A percentile compares a stretch with the other conserved stretches of the same genome.
Conservation (phyloP, 2,329 filamentous ascomycete species). For the Didymella pomorum region DNA sequence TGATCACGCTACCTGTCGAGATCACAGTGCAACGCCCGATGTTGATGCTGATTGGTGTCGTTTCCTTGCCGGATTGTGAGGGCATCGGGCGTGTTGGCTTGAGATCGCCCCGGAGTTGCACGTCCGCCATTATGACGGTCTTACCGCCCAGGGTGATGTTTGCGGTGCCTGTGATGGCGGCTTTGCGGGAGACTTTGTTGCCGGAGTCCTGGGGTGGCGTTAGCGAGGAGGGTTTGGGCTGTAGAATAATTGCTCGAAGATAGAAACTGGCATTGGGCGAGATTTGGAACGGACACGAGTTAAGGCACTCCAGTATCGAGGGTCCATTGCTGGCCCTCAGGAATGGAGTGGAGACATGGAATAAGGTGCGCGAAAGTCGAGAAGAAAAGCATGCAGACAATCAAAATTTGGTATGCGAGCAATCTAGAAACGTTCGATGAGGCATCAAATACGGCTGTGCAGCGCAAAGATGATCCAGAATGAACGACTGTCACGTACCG, state of each 20-base stretch:
- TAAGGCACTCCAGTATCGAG: no score
- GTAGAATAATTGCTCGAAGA: no score
- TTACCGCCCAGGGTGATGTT: constrained; percentile 97
- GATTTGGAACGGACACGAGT: no score
- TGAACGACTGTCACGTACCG: constrained; percentile 60
- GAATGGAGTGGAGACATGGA: no score
- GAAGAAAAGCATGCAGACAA: not conserved
- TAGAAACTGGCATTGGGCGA: no score
- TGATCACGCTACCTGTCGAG: constrained; percentile 76
- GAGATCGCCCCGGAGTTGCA: constrained; percentile 92
- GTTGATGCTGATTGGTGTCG: constrained; percentile 68
- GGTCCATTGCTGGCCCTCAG: no score
- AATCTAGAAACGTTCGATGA: not conserved
- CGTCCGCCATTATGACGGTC: constrained; percentile 94
- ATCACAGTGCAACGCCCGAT: constrained; percentile 94
- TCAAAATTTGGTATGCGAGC: not conserved
- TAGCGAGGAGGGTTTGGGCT: not conserved
- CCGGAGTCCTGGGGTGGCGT: constrained; percentile 77
- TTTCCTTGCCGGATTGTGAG: constrained; percentile 43
- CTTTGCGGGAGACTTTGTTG: constrained; percentile 95
- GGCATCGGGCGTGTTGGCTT: constrained; percentile 50
- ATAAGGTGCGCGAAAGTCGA: not conserved
- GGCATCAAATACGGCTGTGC: no score
- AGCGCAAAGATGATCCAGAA: not conserved
- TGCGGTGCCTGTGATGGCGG: constrained; percentile 90